Percentiles rank a stretch among this genome's conserved stretches.
phyloP scores from a whole-genome alignment of 257 asterid genomes.

The Paulownia fortunei region DNA sequence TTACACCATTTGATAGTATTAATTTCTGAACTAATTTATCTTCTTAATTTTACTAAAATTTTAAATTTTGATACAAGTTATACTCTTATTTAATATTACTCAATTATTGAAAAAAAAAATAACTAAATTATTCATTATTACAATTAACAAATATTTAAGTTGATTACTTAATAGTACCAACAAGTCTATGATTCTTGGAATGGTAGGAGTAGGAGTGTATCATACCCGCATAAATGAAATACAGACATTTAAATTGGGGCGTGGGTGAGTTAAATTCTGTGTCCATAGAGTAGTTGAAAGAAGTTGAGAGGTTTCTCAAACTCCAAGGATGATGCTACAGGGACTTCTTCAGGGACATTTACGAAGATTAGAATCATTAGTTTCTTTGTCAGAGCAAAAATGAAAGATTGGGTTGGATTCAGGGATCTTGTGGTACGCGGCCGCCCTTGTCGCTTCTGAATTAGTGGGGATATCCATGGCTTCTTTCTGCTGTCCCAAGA shows the following conservation, averaged over 20 bases:
- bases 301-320: constrained; percentile 2
- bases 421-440: neutral
- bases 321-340: too few relatives aligned
- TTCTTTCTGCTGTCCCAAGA: neutral
- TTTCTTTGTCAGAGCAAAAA: constrained; percentile 3
- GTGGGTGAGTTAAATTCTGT: too few relatives aligned
- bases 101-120: neutral
- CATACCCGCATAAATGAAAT: neutral
- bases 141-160: neutral
- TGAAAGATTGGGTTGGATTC: neutral
- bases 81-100: neutral
- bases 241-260: too few relatives aligned
- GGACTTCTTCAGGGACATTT: too few relatives aligned
- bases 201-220: neutral
- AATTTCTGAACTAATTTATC: too few relatives aligned
- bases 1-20: too few relatives aligned
- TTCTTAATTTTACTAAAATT: too few relatives aligned
- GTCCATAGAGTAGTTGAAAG: neutral
- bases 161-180: constrained; percentile 13
- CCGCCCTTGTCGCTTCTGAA: constrained; percentile 22
- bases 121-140: neutral
- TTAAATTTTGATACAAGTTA: too few relatives aligned
- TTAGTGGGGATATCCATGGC: constrained; percentile 13
- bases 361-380: neutral
- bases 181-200: neutral